Evolutionary conservation across 2,329 filamentous ascomycete genomes (phyloP), one percentile per base, ranked within the genome.

Genomic region (Fusarium longipes): DNA sequence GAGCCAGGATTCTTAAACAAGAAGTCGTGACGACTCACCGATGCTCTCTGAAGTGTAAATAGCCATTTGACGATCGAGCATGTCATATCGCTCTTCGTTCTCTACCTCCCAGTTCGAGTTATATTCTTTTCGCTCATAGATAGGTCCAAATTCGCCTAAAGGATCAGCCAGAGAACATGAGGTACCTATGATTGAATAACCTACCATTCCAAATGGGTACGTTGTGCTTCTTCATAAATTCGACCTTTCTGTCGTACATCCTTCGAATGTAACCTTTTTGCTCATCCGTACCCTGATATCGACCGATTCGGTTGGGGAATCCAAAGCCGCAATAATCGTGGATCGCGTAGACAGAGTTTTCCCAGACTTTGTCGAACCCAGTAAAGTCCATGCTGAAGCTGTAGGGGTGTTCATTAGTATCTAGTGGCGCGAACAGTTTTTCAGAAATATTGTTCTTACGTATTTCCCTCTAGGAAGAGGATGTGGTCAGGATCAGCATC

Each of bases 321-420:
- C 84, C 85, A 71, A 83, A 82, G 20, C 76, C 72, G n/a, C 78
- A 79, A 70, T 87, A 87, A 66, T 87, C 84, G 62, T 87, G 84
- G 27, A 84, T 77, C 3, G 82, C 78, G 66, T 86, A 86, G 3
- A 84, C 84, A 2, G 78, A 76, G 60, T 83, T 83, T 1, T 82
- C 80, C 9, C 83, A 75, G 6, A 77, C 66, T 8, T 78, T 72
- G 18, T 77, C 73, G 15, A 80, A 73, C 4, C 68, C 70, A 3
- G 70, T 63, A 24, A 73, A 73, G 48, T 73, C 70, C 71, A 72
- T 73, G 47, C 70, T 72, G 73, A 65, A 82, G 2, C 57, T 60
- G 1, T 12, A 22, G 0, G 4, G 0, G 8, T 1, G 0, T 1
- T 25, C 4, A 5, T 58, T 11, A 58, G n/a, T 3, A 18, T 4